phyloP scores from a whole-genome alignment of 257 asterid genomes.

The Rhazya stricta region DNA sequence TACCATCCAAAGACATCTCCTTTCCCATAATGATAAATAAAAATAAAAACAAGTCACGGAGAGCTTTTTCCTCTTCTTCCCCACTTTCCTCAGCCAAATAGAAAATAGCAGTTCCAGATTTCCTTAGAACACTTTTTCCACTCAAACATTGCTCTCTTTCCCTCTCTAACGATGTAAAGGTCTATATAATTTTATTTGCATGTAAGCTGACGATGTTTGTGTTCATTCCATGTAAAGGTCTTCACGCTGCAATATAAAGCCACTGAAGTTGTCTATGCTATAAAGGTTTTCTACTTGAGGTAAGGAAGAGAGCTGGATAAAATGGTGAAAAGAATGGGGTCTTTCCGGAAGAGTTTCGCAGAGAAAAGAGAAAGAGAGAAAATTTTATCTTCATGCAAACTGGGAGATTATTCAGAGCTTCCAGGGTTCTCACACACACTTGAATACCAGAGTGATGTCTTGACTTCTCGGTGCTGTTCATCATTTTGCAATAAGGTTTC shows the following conservation, averaged over 20 bases:
- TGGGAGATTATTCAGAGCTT: slow-evolving; percentile 20
- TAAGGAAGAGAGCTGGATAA: not conserved
- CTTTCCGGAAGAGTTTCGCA: slow-evolving; percentile 30
- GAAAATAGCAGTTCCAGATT: not conserved
- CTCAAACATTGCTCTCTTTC: not conserved
- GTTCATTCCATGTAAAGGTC: not conserved
- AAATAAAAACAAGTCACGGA: not conserved
- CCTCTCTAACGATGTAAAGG: not conserved
- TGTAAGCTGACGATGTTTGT: not conserved
- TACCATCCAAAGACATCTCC: not conserved
- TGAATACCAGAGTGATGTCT: not conserved
- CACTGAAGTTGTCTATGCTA: not conserved
- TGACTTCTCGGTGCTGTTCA: slow-evolving; percentile 16
- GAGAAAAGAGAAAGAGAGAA: slow-evolving; percentile 30
- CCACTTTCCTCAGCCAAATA: not conserved
- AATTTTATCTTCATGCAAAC: slow-evolving; percentile 15
- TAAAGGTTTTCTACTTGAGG: not conserved
- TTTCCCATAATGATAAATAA: not conserved
- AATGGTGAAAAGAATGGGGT: slow-evolving; percentile 25
- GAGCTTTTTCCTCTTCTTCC: not conserved
- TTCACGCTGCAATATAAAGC: not conserved
- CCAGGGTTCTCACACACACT: slow-evolving; percentile 3
- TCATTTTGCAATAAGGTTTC: slow-evolving; percentile 7
- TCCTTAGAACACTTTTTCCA: not conserved
- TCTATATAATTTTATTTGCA: not conserved